A percentile compares a stretch with the other conserved stretches of the same genome.
Evolutionary conservation across 768 basidiomycete genomes (phyloP).

Genomic region (Goffeauzyma gilvescens): DNA sequence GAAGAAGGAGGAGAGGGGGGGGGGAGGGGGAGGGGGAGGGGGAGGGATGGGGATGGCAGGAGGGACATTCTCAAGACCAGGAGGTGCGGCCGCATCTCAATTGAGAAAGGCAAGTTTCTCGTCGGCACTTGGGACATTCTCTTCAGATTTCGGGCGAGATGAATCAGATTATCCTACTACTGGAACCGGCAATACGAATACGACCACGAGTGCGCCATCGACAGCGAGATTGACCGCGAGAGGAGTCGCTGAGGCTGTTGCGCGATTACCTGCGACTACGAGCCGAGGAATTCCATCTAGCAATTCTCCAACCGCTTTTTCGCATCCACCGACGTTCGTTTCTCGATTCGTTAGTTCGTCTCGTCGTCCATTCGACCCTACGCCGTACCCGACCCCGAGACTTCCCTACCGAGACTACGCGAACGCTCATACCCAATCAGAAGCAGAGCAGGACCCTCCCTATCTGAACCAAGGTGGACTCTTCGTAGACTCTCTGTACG

Average conservation of each 20-base stretch:
- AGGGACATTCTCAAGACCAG: no score
- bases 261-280: constrained; percentile 1
- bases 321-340: neutral
- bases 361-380: constrained; percentile 4
- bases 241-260: constrained; percentile 4
- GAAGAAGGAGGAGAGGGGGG: no score
- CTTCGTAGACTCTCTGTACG: constrained; percentile 4
- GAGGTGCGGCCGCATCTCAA: no score
- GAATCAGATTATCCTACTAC: no score
- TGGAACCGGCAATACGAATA: neutral
- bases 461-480: no score
- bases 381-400: no score
- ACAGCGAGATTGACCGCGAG: neutral
- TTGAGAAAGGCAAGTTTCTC: constrained; percentile 5
- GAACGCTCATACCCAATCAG: neutral
- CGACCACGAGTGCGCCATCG: neutral
- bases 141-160: no score
- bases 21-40: no score
- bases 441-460: neutral
- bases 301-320: neutral
- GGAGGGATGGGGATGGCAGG: no score
- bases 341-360: constrained; percentile 3
- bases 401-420: neutral
- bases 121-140: neutral
- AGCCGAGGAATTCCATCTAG: no score